Base-by-base conservation (phyloP, 2,329 filamentous ascomycete species). In the Dendryphion nanum region DNA sequence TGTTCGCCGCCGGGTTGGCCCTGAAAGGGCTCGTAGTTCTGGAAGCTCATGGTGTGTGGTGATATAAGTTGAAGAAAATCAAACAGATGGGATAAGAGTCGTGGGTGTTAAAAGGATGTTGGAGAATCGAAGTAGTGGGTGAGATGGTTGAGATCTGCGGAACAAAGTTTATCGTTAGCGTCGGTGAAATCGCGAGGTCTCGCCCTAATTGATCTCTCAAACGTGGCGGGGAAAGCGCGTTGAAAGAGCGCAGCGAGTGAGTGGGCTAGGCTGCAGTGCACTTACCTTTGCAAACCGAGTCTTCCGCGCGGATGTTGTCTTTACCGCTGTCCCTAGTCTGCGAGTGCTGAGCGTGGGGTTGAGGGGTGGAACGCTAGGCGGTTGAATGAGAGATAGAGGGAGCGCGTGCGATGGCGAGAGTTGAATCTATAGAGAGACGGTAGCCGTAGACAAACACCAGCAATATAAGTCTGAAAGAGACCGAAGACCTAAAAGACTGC, bases 21-120 rank as follows among this genome's bases (percentile, higher is more conserved):
- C 59, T 77, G 78, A 65, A 79, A 82, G 48, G 75, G 72, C 56
- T 83, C 79, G 66, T 79, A 82, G 65, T 79, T 79, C 47, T 78
- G 76, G 71, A 82, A 84, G 63, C 79, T 82, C 82, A 85, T 85
- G 41, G 50, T 76, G 23, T 26, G 10, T 26, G n/a, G 10, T 63
- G 43, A 40, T 30, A 33, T 31, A 40, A 36, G 37, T 37, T 38
- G 42, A 37, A 33, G 24, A 34, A 39, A 23, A n/a, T n/a, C n/a
- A n/a, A n/a, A n/a, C n/a, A n/a, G n/a, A 26, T 35, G 35, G 26
- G 34, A 37, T 45, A 50, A 47, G 35, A 24, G 48, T 57, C 53
- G 49, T 21, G 31, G 36, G 48, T 33, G 52, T 41, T 51, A 47
- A 61, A 61, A 58, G 42, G 59, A 59, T 62, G 47, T 51, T 50